These are phyloP conservation scores for Aspergillus sp. DNA, from an alignment of 2,329 filamentous ascomycete genomes.

Conservation along the genomic window DNA sequence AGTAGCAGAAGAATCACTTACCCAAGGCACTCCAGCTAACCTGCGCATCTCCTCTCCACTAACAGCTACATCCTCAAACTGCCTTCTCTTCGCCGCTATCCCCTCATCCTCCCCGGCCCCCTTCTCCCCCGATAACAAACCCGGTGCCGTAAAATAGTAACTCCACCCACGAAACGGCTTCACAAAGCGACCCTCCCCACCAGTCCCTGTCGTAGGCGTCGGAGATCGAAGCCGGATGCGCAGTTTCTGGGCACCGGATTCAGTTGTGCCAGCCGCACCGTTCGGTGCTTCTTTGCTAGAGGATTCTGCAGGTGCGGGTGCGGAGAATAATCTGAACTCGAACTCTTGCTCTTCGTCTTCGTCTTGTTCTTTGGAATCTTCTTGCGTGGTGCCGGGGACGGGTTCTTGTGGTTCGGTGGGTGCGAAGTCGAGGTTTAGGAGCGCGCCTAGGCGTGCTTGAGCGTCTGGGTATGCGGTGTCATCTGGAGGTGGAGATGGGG, in stretches of 20 bases:
- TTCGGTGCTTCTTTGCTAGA: not conserved
- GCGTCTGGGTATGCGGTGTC: conserved; percentile 30
- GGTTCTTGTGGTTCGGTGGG: conserved; percentile 13
- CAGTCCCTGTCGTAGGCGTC: conserved; percentile 34
- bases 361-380: conserved; percentile 8
- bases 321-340: conserved; percentile 49
- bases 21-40: conserved; percentile 40
- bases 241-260: conserved; percentile 37
- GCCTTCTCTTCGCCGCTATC: conserved; percentile 27
- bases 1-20: conserved; percentile 24
- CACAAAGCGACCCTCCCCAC: conserved; percentile 42
- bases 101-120: conserved; percentile 20
- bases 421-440: conserved; percentile 40
- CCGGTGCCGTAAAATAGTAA: conserved; percentile 47
- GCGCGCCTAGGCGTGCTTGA: conserved; percentile 36
- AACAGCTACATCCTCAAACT: conserved; percentile 45
- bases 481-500: conserved; percentile 36
- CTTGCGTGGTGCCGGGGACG: not conserved
- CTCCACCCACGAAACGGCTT: conserved; percentile 48
- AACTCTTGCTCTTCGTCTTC: conserved; percentile 49
- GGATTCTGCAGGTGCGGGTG: conserved; percentile 23
- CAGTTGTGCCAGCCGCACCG: not conserved
- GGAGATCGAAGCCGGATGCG: conserved; percentile 46
- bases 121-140: conserved; percentile 27
- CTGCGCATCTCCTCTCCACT: conserved; percentile 37